Base-by-base conservation (phyloP, 2,329 filamentous ascomycete genomes). In the Nigrospora osmanthi region DNA sequence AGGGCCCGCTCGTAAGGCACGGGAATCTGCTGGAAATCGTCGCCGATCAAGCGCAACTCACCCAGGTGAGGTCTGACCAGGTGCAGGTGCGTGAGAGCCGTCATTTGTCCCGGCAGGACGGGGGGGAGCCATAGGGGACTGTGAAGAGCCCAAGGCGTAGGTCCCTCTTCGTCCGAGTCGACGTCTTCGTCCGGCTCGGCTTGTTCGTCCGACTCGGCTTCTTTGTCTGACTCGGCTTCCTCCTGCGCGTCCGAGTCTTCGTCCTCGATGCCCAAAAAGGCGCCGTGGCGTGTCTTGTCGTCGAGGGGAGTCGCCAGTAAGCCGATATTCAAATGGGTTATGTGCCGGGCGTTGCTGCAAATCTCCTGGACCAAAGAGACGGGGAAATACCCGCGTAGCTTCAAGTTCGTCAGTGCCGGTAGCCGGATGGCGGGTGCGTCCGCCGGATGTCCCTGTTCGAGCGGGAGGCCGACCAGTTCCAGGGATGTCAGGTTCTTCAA, bases 301-400 rank as follows among this genome's bases (percentile, higher is more conserved):
- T 47, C 45, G 7, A 17, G 35, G 6, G 38, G 28, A 6, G 32
- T 41, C 1, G 45, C 45, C 3, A 47, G 16, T 6, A 47, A 12
- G 11, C 45, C 45, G 2, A 47, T 15, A 13, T 44, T 31, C 15
- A 47, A 14, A 14, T 47, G 33, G 6, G 34, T 44, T 10, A 47
- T 33, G 7, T 33, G 9, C 17, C 23, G n/a, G 2, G 41, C 41
- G 28, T 47, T 47, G 42, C 13, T 17, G 28, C 42, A 41, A 14
- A 47, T 19, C 14, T 38, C 34, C 16, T 36, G 30, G 12, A 47
- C 33, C 5, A 44, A 23, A 23, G 45, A 34, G 4, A 32, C 32
- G 7, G 45, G 38, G 16, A 47, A 47, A 33, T 44, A 47, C 4
- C 45, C 45, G 15, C 45, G 45, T 6, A 47, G 38, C 16, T 42